Conservation (phyloP, 129 eudicot genomes). For the Apium graveolens region DNA sequence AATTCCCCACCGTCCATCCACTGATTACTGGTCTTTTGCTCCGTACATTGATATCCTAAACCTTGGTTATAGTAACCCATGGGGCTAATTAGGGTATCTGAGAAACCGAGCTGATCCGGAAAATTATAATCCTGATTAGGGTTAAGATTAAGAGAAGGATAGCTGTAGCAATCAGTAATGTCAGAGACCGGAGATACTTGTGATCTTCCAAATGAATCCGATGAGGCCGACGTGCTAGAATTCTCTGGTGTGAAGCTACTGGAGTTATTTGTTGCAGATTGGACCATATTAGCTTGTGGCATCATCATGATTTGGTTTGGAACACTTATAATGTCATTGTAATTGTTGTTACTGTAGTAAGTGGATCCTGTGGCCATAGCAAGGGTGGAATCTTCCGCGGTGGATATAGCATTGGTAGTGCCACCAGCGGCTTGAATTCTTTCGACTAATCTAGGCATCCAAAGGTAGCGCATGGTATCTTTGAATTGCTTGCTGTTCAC, state of each 20-base stretch:
- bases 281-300: constrained; percentile 32
- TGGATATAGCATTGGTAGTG: background rate
- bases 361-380: constrained; percentile 21
- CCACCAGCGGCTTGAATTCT: background rate
- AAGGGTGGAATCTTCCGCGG: constrained; percentile 8
- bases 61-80: constrained; percentile 44
- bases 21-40: constrained; percentile 29
- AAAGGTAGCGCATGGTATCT: background rate
- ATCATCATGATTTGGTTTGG: constrained; percentile 30
- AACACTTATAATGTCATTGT: constrained; percentile 7
- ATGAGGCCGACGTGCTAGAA: constrained; percentile 53
- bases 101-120: constrained; percentile 24
- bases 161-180: constrained; percentile 53
- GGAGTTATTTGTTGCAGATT: background rate
- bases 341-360: constrained; percentile 18
- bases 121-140: constrained; percentile 30
- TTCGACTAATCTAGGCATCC: constrained; percentile 8
- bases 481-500: background rate
- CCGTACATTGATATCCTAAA: constrained; percentile 35
- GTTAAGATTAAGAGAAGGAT: constrained; percentile 25
- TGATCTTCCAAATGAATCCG: constrained; percentile 44
- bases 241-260: constrained; percentile 56
- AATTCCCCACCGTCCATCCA: constrained; percentile 52
- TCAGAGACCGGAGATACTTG: constrained; percentile 66
- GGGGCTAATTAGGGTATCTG: constrained; percentile 59